Evolutionary conservation across 768 basidiomycete genomes (phyloP), one percentile per base, ranked within the genome.

Genomic region (Leccinum sublutescens): DNA sequence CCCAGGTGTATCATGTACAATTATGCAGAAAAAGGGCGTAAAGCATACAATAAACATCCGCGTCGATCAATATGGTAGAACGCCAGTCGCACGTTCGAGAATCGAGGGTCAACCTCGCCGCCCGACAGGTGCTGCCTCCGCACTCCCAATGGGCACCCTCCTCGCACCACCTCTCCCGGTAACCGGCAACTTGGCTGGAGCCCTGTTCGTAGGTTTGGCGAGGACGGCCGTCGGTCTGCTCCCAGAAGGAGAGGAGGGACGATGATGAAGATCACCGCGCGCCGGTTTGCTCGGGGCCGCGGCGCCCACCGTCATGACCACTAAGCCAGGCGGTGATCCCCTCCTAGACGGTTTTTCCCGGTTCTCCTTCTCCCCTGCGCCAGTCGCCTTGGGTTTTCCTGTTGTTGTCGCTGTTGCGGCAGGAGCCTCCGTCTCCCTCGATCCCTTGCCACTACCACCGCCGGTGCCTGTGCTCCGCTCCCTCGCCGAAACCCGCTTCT

Each of bases 101-200:
- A 25, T 25, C 23, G 23, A 43, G 9, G 10, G 10, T 43, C 66
- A 85, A 15, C 78, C 79, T 67, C 79, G 79, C 80, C 85, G 80
- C 1, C 77, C 77, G 43, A 6, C 19, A 6, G 78, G 71, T 5
- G 84, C 84, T 5, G 87, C 87, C 56, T 88, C 86, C 2, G 79
- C 79, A 62, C 86, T 88, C 61, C 84, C 82, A n/a, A 88, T 74
- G 5, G 80, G 85, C 25, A 91, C 87, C 57, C 88, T 77, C 64
- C 88, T 76, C 5, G 88, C 81, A 6, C 86, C 88, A 29, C 78
- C 78, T 59, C 71, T 77, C 65, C 71, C 64, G 19, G n/a, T 2
- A 8, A 62, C 60, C 23, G 76, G 73, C n/a, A 74, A 40, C 52
- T 79, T 82, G 11, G 64, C 14, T 40, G 68, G 57, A 9, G 66